A percentile compares a stretch with the other conserved stretches of the same genome.
Evolutionary conservation across 2,329 filamentous ascomycete species (phyloP).

Genomic region (Pseudocercospora pini-densiflorae): DNA sequence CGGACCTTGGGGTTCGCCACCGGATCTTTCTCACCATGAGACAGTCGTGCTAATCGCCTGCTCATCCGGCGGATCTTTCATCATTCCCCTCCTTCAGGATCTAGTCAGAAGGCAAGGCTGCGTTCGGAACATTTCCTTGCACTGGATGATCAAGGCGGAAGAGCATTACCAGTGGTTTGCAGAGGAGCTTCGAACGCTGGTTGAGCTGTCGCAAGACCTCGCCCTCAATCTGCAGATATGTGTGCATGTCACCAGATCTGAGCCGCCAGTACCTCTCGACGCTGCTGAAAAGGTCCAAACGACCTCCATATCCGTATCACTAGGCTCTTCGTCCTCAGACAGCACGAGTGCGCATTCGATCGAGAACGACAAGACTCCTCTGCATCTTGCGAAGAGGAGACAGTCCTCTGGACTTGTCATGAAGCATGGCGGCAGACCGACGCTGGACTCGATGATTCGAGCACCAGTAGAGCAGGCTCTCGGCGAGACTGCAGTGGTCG

Average conservation of each 20-base stretch:
- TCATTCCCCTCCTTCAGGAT: slow-evolving; percentile 60
- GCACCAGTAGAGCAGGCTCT: slow-evolving; percentile 61
- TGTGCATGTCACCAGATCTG: slow-evolving; percentile 55
- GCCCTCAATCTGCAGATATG: slow-evolving; percentile 55
- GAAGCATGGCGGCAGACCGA: slow-evolving; percentile 56
- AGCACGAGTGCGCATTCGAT: slow-evolving; percentile 41
- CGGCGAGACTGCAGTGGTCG: slow-evolving; percentile 67
- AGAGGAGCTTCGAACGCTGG: slow-evolving; percentile 20
- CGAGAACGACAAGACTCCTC: slow-evolving; percentile 29
- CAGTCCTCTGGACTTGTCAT: slow-evolving; percentile 33
- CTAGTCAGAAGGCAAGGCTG: slow-evolving; percentile 49
- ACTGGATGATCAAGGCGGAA: slow-evolving; percentile 37
- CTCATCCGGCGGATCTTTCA: slow-evolving; percentile 64
- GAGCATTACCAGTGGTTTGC: slow-evolving; percentile 33
- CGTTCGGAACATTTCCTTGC: slow-evolving; percentile 32
- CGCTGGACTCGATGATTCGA: slow-evolving; percentile 56
- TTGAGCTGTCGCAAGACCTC: slow-evolving; percentile 26
- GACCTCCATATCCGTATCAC: slow-evolving; percentile 32
- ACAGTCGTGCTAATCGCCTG: slow-evolving; percentile 64
- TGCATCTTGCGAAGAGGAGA: slow-evolving; percentile 4
- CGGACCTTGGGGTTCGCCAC: slow-evolving; percentile 39
- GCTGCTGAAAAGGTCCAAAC: slow-evolving; percentile 36
- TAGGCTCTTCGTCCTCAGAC: slow-evolving; percentile 27
- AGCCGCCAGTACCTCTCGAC: not conserved
- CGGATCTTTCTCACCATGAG: slow-evolving; percentile 61